Conservation (phyloP, 148 eudicot genomes). For the Diospyros lotus region DNA sequence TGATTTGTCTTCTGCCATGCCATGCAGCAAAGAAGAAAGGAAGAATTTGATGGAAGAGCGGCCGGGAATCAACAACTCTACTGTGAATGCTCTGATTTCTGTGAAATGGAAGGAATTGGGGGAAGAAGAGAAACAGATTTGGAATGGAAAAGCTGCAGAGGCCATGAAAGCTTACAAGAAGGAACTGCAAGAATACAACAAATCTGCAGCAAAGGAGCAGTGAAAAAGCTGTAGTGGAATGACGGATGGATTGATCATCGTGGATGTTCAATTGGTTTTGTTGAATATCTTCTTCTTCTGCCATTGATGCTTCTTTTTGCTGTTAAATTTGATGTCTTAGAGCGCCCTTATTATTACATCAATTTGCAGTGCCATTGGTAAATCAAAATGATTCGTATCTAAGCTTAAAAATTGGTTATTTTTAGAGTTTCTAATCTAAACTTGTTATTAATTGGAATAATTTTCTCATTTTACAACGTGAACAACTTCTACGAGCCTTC, state of each 20-base stretch:
- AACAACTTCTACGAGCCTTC: constrained; percentile 15
- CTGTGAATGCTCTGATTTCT: constrained; percentile 63
- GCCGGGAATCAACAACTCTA: constrained; percentile 58
- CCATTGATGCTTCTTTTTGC: not conserved
- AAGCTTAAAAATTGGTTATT: too few relatives aligned
- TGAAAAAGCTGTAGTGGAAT: constrained; percentile 9
- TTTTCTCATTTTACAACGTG: too few relatives aligned
- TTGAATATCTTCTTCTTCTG: constrained; percentile 32
- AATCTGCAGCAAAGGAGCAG: constrained; percentile 21
- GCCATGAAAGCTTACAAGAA: constrained; percentile 85
- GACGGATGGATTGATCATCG: not conserved
- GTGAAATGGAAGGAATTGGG: constrained; percentile 94
- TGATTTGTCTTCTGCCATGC: not conserved
- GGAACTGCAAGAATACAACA: constrained; percentile 73
- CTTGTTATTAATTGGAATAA: too few relatives aligned
- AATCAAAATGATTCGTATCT: too few relatives aligned
- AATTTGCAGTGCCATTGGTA: too few relatives aligned
- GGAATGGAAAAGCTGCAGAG: constrained; percentile 75
- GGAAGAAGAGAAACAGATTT: constrained; percentile 59
- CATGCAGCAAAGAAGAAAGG: constrained; percentile 70
- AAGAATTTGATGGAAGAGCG: constrained; percentile 59
- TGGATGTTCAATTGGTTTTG: constrained; percentile 42
- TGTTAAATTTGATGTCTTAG: too few relatives aligned
- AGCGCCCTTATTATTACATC: too few relatives aligned
- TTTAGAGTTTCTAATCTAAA: too few relatives aligned